phyloP scores from a whole-genome alignment of 1,139 yeast species.

The Candida albicans region DNA sequence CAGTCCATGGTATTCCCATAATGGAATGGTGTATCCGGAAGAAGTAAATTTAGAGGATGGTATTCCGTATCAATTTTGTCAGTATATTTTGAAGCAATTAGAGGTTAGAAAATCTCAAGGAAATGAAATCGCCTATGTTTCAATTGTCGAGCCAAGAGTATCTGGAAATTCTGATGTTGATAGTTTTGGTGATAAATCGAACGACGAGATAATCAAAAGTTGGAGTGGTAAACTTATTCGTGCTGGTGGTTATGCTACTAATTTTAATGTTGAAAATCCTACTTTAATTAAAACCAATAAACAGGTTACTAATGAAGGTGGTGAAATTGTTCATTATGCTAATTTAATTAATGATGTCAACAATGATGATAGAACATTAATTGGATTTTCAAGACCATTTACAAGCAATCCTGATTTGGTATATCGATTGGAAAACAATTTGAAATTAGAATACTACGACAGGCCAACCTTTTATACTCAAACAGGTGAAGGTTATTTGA shows the following conservation, averaged over 20 bases:
- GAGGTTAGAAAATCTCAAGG: conserved; percentile 16
- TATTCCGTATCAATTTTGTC: conserved; percentile 17
- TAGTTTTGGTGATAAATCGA: conserved; percentile 19
- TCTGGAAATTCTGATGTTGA: conserved; percentile 19
- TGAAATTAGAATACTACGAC: conserved; percentile 20
- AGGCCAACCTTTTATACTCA: conserved; percentile 23
- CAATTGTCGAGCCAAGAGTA: conserved; percentile 23
- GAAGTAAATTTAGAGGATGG: conserved; percentile 14
- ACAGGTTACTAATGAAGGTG: conserved; percentile 13
- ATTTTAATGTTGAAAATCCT: conserved; percentile 15
- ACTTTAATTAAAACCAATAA: conserved; percentile 18
- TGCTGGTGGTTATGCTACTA: conserved; percentile 19
- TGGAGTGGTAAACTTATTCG: conserved; percentile 18
- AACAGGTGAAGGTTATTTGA: conserved; percentile 23
- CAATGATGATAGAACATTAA: conserved; percentile 33
- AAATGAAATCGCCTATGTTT: conserved; percentile 23
- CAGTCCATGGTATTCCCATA: conserved; percentile 35
- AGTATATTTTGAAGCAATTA: conserved; percentile 19
- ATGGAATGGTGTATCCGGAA: conserved; percentile 37
- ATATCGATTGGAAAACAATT: conserved; percentile 27
- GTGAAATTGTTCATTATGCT: conserved; percentile 13
- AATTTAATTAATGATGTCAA: conserved; percentile 16
- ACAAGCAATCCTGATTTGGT: conserved; percentile 53
- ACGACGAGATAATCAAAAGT: conserved; percentile 12
- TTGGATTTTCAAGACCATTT: conserved; percentile 47